Base-by-base conservation (phyloP, 768 basidiomycete genomes). In the Xerocomellus amylosporus region DNA sequence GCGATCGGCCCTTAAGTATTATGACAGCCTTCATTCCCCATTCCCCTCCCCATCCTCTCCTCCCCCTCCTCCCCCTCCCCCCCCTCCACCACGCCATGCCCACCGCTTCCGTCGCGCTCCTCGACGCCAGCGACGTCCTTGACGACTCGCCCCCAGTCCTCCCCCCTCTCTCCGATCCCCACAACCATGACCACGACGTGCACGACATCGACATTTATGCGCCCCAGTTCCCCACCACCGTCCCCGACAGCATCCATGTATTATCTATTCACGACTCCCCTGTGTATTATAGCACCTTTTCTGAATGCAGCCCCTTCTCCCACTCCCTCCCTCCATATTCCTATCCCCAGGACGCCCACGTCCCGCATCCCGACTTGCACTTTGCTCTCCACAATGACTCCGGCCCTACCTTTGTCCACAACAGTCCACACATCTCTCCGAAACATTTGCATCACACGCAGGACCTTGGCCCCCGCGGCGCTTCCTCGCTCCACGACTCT, bases 131-230 rank as follows among this genome's bases (percentile, higher is more conserved):
- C 48, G 63, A 63, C 60, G 33, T 67, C 15, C 63, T 65, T 19
- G 42, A 63, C 47, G 49, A 60, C 47, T 38, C 47, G 17, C 26
- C 47, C 40, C 5, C 39, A 15, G 42, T 59, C 41, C 60, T 66
- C 10, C 33, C 53, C 46, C 39, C 55, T 13, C 59, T 70, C 34
- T 4, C 65, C 51, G 68, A 72, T 70, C 52, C 20, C 40, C 46
- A 31, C 53, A 45, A 31, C 59, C 55, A 65, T 26, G 68, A 70
- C 59, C 53, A 67, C 12, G 64, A 71, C 69, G 41, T 61, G 38
- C 60, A 68, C 56, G 71, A 71, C 70, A 67, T 71, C 59, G 53
- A 62, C 69, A 59, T 73, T 59, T 69, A 71, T 47, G 58, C 51
- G 58, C 20, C 58, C 44, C 51, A 59, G 28, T 72, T 69, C 45